Conservation (phyloP, 148 eudicot genomes). For the Chenopodium quinoa region DNA sequence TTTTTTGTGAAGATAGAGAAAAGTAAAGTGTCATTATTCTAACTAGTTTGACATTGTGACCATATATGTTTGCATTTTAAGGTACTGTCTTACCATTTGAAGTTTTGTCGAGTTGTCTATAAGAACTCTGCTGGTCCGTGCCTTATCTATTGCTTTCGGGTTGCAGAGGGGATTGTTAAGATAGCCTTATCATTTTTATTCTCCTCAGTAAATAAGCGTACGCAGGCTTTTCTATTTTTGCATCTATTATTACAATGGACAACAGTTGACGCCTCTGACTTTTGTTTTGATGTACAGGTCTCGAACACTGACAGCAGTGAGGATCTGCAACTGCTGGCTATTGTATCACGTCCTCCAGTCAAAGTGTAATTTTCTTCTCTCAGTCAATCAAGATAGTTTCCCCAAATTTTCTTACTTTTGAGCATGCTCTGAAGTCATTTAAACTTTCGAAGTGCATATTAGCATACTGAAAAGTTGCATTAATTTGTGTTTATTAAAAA, state of each 20-base stretch:
- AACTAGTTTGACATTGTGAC: background rate
- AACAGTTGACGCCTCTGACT: background rate
- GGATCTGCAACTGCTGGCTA: conserved; percentile 68
- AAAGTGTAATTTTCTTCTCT: conserved; percentile 61
- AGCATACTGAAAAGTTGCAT: background rate
- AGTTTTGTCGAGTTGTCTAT: background rate
- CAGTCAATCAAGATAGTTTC: background rate
- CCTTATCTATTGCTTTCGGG: background rate
- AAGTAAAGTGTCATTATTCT: background rate
- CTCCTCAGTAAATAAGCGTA: background rate
- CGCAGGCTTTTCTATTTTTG: background rate
- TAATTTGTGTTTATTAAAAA: background rate
- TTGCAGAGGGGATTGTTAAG: background rate
- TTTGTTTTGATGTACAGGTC: conserved; percentile 38
- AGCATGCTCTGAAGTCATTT: background rate
- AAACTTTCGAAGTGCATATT: background rate
- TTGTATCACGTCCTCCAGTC: conserved; percentile 82
- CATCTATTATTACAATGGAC: background rate
- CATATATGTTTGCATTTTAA: too few species aligned
- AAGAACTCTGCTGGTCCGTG: background rate
- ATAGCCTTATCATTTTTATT: background rate
- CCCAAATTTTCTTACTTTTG: background rate
- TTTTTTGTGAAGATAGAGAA: background rate
- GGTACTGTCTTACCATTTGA: background rate
- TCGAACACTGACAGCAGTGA: conserved; percentile 58